These are phyloP conservation scores for Hibiscus trionum DNA, from an alignment of 345 rosid genomes.

Conservation along the genomic window DNA sequence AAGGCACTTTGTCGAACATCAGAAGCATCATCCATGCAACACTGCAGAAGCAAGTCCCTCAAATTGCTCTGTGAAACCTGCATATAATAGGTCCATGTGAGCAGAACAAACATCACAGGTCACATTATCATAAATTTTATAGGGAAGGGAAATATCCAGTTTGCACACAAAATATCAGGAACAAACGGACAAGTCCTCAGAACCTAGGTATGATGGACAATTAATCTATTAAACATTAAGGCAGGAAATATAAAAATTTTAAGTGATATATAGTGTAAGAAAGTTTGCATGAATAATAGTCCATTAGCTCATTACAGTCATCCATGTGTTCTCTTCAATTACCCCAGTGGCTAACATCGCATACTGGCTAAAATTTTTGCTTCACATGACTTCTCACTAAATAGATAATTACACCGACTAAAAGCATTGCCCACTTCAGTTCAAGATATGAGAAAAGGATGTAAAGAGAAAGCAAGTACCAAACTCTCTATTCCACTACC, in stretches of 20 bases:
- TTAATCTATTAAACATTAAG: background rate
- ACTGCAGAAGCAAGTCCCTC: constrained; percentile 76
- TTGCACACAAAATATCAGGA: background rate
- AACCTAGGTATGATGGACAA: background rate
- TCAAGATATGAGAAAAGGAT: background rate
- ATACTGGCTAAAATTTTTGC: background rate
- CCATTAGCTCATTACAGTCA: background rate
- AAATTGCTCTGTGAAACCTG: constrained; percentile 82
- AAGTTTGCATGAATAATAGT: background rate
- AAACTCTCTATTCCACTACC: constrained; percentile 85
- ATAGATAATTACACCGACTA: background rate
- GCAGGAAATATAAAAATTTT: background rate
- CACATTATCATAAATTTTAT: background rate
- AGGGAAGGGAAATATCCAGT: background rate
- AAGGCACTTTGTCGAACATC: constrained; percentile 73
- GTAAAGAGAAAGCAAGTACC: constrained; percentile 39
- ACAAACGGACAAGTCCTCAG: background rate
- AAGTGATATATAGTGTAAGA: background rate
- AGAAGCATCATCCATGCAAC: constrained; percentile 65
- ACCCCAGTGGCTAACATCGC: background rate
- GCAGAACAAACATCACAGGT: background rate
- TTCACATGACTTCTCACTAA: background rate
- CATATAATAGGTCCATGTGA: constrained; percentile 2
- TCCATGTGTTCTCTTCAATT: background rate
- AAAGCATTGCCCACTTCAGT: background rate